A percentile compares a stretch with the other conserved stretches of the same genome.
These are phyloP conservation scores for Suhomyces terraborum DNA, from an alignment of 1,139 yeast species.

Conservation along the genomic window DNA sequence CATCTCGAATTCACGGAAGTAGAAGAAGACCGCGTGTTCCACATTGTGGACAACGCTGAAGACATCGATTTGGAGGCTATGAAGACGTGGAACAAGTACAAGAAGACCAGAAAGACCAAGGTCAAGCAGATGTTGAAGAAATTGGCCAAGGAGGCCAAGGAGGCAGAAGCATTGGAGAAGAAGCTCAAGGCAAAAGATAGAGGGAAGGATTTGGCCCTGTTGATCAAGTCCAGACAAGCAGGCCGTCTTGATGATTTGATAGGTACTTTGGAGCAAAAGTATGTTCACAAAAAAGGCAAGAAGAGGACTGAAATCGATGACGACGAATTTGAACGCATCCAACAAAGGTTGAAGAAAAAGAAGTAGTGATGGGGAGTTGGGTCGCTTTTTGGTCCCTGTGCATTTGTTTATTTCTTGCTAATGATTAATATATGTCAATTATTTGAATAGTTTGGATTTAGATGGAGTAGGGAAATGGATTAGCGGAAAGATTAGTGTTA, in stretches of 20 bases:
- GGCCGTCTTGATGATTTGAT: constrained; percentile 52
- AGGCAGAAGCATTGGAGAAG: constrained; percentile 63
- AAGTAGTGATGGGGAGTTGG: constrained; percentile 1
- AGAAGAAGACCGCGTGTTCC: constrained; percentile 62
- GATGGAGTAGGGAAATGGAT: too few species aligned
- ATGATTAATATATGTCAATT: constrained; percentile 1
- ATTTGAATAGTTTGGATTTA: too few species aligned
- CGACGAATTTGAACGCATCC: constrained; percentile 44
- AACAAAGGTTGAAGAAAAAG: constrained; percentile 23
- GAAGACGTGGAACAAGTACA: constrained; percentile 56
- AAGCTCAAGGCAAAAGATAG: constrained; percentile 46
- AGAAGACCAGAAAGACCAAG: constrained; percentile 46
- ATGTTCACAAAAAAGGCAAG: constrained; percentile 42
- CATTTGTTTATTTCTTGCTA: constrained; percentile 1
- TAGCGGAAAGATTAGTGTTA: too few species aligned
- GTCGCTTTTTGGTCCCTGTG: neutral
- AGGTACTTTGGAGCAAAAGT: constrained; percentile 56
- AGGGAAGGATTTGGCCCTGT: constrained; percentile 44
- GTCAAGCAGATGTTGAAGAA: constrained; percentile 49
- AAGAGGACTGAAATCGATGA: constrained; percentile 37
- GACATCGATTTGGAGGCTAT: constrained; percentile 29
- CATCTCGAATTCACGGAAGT: constrained; percentile 68
- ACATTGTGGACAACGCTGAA: constrained; percentile 46
- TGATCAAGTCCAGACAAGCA: constrained; percentile 50
- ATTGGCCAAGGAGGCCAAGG: constrained; percentile 62